These are phyloP conservation scores for Polyporus arcularius DNA, from an alignment of 768 basidiomycete species.

Conservation along the genomic window DNA sequence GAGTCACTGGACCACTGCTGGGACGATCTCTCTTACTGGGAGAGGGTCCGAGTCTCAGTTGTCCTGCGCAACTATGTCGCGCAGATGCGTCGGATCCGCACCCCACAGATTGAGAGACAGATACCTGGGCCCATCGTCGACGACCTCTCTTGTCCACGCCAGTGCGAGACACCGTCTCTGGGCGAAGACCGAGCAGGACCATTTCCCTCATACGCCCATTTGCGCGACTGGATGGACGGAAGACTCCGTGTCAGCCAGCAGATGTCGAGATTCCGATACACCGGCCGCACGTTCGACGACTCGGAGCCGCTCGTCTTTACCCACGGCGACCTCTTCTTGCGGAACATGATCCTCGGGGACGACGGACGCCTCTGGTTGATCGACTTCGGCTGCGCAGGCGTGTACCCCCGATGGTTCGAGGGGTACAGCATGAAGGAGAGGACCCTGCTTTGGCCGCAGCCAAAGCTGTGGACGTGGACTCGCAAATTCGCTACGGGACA, in stretches of 20 bases:
- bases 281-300: conserved; percentile 9
- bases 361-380: conserved; percentile 24
- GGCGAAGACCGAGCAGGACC: conserved; percentile 6
- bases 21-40: conserved; percentile 14
- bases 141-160: neutral
- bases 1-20: conserved; percentile 8
- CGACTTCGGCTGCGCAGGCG: conserved; percentile 22
- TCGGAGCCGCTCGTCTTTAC: conserved; percentile 22
- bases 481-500: conserved; percentile 6
- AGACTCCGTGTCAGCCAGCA: neutral
- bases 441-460: neutral
- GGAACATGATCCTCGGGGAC: conserved; percentile 19
- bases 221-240: conserved; percentile 4
- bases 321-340: conserved; percentile 20
- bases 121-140: conserved; percentile 13
- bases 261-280: neutral
- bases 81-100: conserved; percentile 17
- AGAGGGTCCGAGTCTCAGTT: conserved; percentile 14
- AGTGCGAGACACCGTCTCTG: conserved; percentile 1
- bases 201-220: conserved; percentile 2
- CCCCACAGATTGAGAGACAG: conserved; percentile 4
- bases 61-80: conserved; percentile 18
- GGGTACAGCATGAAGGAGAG: neutral
- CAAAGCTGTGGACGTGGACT: conserved; percentile 4
- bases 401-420: conserved; percentile 23